These are phyloP conservation scores for Miamiensis avidus DNA, from an alignment of 169 alveolate genomes.

Conservation along the genomic window DNA sequence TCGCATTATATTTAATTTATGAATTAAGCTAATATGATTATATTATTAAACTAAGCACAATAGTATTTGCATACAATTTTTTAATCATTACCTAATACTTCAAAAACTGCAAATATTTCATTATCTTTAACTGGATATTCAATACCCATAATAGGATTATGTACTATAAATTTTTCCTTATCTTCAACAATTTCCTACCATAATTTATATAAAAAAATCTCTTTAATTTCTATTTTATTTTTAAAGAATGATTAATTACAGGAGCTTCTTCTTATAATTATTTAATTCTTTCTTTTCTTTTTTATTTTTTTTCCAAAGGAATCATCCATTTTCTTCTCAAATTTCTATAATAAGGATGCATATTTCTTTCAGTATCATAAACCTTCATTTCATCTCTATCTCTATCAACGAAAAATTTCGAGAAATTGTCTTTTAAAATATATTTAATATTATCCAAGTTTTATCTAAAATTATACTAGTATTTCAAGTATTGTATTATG, in stretches of 20 bases:
- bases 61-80: slow-evolving; percentile 57
- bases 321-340: slow-evolving; percentile 43
- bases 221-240: no score
- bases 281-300: slow-evolving; percentile 31
- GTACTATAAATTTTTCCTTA: slow-evolving; percentile 37
- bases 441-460: no score
- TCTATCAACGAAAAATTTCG: background rate
- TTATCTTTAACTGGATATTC: slow-evolving; percentile 49
- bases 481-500: no score
- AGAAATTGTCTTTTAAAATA: no score
- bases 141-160: slow-evolving; percentile 35
- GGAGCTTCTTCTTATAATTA: slow-evolving; percentile 20
- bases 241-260: no score
- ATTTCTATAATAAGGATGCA: slow-evolving; percentile 19
- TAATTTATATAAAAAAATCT: background rate
- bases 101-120: slow-evolving; percentile 54
- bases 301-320: slow-evolving; percentile 36
- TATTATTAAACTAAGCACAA: slow-evolving; percentile 26
- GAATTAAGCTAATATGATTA: no score
- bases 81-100: slow-evolving; percentile 53
- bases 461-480: no score
- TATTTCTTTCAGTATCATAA: slow-evolving; percentile 21
- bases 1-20: no score
- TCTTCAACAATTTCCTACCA: slow-evolving; percentile 22
- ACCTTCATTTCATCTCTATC: slow-evolving; percentile 12